phyloP scores from a whole-genome alignment of 352 stramenopile species.

The Phytophthora sp. region DNA sequence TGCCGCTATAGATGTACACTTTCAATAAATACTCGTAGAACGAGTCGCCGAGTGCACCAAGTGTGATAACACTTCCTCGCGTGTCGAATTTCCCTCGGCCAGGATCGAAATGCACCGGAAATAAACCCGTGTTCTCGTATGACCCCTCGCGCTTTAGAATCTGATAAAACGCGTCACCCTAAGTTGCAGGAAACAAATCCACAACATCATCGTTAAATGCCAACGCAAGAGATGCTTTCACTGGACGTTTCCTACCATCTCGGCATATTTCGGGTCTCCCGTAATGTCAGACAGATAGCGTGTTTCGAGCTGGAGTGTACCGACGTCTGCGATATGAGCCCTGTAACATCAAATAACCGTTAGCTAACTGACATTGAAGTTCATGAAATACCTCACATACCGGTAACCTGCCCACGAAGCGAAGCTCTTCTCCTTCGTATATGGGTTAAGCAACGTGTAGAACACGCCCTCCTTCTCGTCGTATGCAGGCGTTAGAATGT shows the following conservation, averaged over 20 bases:
- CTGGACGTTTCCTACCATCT: conserved; percentile 44
- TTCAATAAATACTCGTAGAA: conserved; percentile 99
- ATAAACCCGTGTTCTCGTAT: conserved; percentile 86
- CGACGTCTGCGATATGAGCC: conserved; percentile 82
- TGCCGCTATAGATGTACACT: conserved; percentile 96
- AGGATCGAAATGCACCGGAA: conserved; percentile 83
- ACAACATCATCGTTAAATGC: conserved; percentile 3
- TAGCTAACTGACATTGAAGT: not conserved
- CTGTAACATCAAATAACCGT: conserved; percentile 24
- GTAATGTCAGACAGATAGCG: conserved; percentile 84
- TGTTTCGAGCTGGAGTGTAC: conserved; percentile 86
- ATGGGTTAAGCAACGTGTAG: conserved; percentile 89
- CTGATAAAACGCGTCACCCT: conserved; percentile 82
- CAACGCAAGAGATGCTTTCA: not conserved
- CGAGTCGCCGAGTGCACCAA: conserved; percentile 95
- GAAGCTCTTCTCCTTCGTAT: conserved; percentile 61
- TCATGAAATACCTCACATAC: conserved; percentile 19
- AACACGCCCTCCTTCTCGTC: conserved; percentile 91
- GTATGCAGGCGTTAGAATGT: conserved; percentile 91
- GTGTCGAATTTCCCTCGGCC: conserved; percentile 33
- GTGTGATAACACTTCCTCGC: conserved; percentile 37
- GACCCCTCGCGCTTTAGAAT: conserved; percentile 75
- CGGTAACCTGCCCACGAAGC: conserved; percentile 46
- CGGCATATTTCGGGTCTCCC: conserved; percentile 72
- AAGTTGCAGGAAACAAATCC: not conserved